Conservation (phyloP, 148 eudicot species). For the Fagopyrum homotropicum region DNA sequence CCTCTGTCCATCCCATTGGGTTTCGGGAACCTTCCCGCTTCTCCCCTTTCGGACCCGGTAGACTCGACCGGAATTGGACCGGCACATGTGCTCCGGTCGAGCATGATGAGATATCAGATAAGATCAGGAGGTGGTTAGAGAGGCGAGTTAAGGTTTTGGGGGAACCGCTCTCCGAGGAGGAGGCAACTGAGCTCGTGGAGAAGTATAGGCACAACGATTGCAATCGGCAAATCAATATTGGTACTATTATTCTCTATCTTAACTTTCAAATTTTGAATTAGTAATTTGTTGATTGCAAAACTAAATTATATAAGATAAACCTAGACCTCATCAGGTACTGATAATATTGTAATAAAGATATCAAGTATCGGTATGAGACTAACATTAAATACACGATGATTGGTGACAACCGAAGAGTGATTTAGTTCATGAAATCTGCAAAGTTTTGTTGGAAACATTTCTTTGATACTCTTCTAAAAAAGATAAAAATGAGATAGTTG, state of each 20-base stretch:
- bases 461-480: not conserved
- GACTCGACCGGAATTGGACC: conserved; percentile 83
- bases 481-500: not conserved
- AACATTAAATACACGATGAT: too few relatives aligned
- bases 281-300: not conserved
- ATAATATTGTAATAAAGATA: too few relatives aligned
- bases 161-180: conserved; percentile 51
- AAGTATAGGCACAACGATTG: conserved; percentile 81
- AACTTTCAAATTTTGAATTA: not conserved
- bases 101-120: conserved; percentile 18
- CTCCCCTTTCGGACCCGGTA: conserved; percentile 93
- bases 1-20: conserved; percentile 49
- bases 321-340: too few relatives aligned
- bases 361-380: too few relatives aligned
- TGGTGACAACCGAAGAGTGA: not conserved
- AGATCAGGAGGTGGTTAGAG: conserved; percentile 21
- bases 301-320: not conserved
- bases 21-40: conserved; percentile 76
- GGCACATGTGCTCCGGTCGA: conserved; percentile 64
- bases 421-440: not conserved
- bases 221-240: conserved; percentile 74
- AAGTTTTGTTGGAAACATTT: not conserved
- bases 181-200: conserved; percentile 63
- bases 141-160: conserved; percentile 46
- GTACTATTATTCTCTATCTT: conserved; percentile 23